These are phyloP conservation scores for Termitomyces sp. DNA, from an alignment of 768 basidiomycete species.

Conservation along the genomic window DNA sequence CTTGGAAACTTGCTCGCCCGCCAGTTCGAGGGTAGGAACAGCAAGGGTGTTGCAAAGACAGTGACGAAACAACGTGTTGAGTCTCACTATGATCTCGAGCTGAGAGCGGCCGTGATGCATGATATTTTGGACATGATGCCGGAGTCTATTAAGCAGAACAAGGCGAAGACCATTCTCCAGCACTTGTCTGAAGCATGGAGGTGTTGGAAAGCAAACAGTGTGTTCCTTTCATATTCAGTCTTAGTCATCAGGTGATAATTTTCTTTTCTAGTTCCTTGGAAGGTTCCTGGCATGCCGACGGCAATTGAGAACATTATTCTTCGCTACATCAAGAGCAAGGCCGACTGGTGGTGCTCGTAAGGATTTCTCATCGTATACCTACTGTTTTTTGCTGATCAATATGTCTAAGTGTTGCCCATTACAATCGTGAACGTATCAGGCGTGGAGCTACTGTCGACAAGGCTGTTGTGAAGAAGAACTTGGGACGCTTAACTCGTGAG, in stretches of 20 bases:
- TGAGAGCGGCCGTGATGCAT: conserved; percentile 99
- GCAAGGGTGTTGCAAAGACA: conserved; percentile 94
- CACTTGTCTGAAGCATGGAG: conserved; percentile 98
- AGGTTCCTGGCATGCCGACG: conserved; percentile 99
- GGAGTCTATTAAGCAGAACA: conserved; percentile 98
- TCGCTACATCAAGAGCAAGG: conserved; percentile 98
- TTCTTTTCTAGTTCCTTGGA: conserved; percentile 81
- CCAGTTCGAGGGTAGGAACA: conserved; percentile 98
- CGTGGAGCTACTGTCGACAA: conserved; percentile 98
- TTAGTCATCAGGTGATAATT: conserved; percentile 3
- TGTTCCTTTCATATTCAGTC: conserved; percentile 22
- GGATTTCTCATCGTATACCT: conserved; percentile 23
- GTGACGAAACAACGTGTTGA: conserved; percentile 99
- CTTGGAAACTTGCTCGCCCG: conserved; percentile 95
- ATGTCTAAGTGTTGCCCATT: conserved; percentile 78
- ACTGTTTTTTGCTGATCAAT: conserved; percentile 3
- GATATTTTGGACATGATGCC: conserved; percentile 99
- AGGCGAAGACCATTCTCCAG: conserved; percentile 98
- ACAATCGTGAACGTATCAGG: conserved; percentile 96
- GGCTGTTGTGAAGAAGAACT: conserved; percentile 98
- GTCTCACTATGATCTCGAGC: conserved; percentile 96
- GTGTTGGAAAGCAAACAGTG: conserved; percentile 93
- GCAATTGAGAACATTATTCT: conserved; percentile 99
- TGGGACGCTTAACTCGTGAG: conserved; percentile 93
- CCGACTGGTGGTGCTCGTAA: conserved; percentile 97